Conservation (phyloP, 2,329 filamentous ascomycete genomes). For the Aureobasidium melanogenum region DNA sequence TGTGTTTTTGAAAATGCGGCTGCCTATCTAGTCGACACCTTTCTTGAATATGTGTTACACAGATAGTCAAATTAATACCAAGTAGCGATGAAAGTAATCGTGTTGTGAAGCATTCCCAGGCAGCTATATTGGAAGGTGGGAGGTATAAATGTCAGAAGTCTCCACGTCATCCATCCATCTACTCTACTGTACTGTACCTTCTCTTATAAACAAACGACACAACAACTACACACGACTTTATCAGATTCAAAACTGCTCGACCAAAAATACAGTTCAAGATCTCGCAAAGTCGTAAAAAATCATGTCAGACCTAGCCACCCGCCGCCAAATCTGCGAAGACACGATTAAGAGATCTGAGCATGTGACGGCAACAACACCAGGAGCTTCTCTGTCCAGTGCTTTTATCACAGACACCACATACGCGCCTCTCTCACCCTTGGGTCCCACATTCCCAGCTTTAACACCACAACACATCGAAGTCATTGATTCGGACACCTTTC, state of each 20-base stretch:
- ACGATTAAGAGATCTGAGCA: not conserved
- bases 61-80: no score
- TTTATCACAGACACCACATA: not conserved
- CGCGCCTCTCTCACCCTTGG: not conserved
- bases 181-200: no score
- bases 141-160: not conserved
- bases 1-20: no score
- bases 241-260: no score
- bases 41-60: no score
- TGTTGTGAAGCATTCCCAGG: not conserved
- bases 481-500: not conserved
- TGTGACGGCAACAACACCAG: not conserved
- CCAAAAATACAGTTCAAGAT: no score
- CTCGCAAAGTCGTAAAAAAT: not conserved
- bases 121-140: not conserved
- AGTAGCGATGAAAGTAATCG: no score
- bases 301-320: not conserved
- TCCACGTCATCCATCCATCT: not conserved
- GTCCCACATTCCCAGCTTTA: not conserved
- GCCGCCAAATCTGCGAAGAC: constrained; percentile 6
- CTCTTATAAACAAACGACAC: not conserved
- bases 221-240: no score
- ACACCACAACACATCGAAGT: not conserved
- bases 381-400: not conserved
- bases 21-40: no score